Conservation (phyloP, 768 basidiomycete species). For the Lyophyllum semitale region DNA sequence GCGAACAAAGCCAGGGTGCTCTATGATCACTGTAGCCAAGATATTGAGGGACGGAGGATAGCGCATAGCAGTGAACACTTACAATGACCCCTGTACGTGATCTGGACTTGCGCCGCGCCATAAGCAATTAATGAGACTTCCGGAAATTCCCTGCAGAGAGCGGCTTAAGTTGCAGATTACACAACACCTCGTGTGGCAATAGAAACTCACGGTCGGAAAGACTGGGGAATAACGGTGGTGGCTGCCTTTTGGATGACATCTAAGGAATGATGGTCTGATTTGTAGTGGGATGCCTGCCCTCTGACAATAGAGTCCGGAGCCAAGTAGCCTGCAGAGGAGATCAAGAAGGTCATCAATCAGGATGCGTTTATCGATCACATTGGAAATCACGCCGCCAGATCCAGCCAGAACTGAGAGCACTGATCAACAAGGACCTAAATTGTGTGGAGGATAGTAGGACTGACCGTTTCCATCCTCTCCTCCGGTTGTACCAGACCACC, state of each 20-base stretch:
- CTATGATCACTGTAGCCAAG: constrained; percentile 2
- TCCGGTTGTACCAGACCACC: constrained; percentile 15
- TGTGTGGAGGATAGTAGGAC: not conserved
- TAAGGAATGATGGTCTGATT: constrained; percentile 26
- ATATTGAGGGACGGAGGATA: not conserved
- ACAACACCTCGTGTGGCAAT: not conserved
- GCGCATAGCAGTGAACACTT: not conserved
- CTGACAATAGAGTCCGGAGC: constrained; percentile 28
- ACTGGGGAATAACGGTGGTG: constrained; percentile 21
- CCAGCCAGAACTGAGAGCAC: constrained; percentile 22
- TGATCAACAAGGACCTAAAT: not conserved
- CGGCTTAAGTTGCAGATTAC: not conserved
- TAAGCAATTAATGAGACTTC: constrained; percentile 27
- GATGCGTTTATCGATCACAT: constrained; percentile 21
- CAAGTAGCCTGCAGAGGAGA: constrained; percentile 23
- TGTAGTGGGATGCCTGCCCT: constrained; percentile 23
- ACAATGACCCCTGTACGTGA: constrained; percentile 27
- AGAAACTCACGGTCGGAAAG: constrained; percentile 17
- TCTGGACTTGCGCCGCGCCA: constrained; percentile 23
- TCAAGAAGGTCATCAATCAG: not conserved
- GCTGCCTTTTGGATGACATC: constrained; percentile 23
- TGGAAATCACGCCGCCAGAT: constrained; percentile 29
- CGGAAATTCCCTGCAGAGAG: constrained; percentile 18
- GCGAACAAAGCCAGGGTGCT: constrained; percentile 9
- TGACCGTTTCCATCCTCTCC: constrained; percentile 25